phyloP scores from a whole-genome alignment of 306 rosid species.

The Pyrus pyrifolia region DNA sequence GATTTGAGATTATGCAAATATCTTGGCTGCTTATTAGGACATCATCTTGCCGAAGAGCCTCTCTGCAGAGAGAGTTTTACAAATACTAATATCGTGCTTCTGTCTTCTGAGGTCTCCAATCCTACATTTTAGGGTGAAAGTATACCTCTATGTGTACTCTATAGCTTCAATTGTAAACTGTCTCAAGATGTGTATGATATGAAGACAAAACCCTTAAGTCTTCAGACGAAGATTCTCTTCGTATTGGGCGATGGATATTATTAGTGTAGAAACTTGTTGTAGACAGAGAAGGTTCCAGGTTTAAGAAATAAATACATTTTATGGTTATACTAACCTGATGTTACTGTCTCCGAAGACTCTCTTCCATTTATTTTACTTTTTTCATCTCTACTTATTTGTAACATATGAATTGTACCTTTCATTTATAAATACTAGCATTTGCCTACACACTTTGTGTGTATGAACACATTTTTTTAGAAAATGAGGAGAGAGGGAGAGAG shows the following conservation, averaged over 20 bases:
- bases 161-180: conserved; percentile 15
- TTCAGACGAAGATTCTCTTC: conserved; percentile 1
- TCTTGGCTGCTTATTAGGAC: conserved; percentile 11
- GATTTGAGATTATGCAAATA: conserved; percentile 5
- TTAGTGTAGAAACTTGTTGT: conserved; percentile 13
- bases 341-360: neutral
- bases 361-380: neutral
- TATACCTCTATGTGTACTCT: neutral
- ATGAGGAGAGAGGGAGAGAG: no score
- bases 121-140: conserved; percentile 7
- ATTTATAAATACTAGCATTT: neutral
- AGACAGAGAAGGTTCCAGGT: neutral
- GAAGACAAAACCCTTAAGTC: conserved; percentile 19
- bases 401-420: neutral
- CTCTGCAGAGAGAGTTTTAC: conserved; percentile 14
- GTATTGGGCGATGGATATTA: neutral
- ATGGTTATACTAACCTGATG: conserved; percentile 4
- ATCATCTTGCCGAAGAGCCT: conserved; percentile 13
- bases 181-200: conserved; percentile 4
- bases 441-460: no score
- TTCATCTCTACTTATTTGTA: neutral
- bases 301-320: conserved; percentile 1
- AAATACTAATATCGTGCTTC: conserved; percentile 8
- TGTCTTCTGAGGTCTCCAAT: conserved; percentile 3
- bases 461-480: no score